phyloP scores from a whole-genome alignment of 2,329 filamentous ascomycete species.

The Fusarium sp. region DNA sequence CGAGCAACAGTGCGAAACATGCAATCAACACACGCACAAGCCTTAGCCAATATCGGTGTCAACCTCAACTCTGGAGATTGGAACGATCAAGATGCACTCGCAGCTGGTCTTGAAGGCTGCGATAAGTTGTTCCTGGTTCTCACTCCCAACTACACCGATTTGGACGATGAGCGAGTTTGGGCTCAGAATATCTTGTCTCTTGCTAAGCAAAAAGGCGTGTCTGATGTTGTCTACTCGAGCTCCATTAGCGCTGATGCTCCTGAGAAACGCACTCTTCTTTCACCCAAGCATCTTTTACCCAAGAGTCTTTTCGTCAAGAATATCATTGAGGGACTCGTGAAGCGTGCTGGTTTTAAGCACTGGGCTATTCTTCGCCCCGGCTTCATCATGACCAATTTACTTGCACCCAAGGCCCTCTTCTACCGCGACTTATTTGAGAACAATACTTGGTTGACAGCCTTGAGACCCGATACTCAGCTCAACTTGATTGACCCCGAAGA shows the following conservation, averaged over 20 bases:
- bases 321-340: rapidly evolving
- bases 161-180: constrained; percentile 4
- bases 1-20: constrained; percentile 9
- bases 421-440: constrained; percentile 1
- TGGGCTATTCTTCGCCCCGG: not conserved
- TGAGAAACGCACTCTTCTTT: not conserved
- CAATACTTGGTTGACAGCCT: not conserved
- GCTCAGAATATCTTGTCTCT: not conserved
- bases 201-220: not conserved
- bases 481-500: not conserved
- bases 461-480: not conserved
- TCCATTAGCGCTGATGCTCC: constrained; percentile 2
- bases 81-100: not conserved
- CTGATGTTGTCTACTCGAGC: constrained; percentile 1
- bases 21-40: not conserved
- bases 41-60: not conserved
- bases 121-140: not conserved
- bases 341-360: not conserved
- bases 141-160: not conserved
- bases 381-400: not conserved
- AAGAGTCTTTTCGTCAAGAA: constrained; percentile 1
- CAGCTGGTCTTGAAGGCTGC: not conserved
- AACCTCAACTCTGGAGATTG: not conserved
- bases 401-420: not conserved
- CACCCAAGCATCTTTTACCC: not conserved